Percentiles rank a stretch among this genome's conserved stretches.
phyloP scores from a whole-genome alignment of 805 yeast genomes.

The Starmerella sp. region DNA sequence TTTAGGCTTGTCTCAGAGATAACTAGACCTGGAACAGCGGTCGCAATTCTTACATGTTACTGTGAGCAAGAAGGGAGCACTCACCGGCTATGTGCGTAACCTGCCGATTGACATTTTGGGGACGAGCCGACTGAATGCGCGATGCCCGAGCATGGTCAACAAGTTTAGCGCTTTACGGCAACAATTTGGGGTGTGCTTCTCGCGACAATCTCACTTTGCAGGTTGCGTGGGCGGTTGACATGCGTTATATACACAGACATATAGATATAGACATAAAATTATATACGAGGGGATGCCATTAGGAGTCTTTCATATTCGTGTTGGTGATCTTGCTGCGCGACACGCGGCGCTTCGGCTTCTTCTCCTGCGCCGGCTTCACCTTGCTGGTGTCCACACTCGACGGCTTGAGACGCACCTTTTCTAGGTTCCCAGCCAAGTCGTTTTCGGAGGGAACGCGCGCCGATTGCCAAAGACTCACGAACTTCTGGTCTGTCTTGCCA shows the following conservation, averaged over 20 bases:
- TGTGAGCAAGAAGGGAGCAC: too few species aligned
- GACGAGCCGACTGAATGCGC: too few species aligned
- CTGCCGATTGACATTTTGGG: too few species aligned
- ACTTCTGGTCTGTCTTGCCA: slow-evolving; percentile 66
- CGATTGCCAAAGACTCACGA: slow-evolving; percentile 66
- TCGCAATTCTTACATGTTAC: too few species aligned
- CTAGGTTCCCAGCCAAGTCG: slow-evolving; percentile 65
- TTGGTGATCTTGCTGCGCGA: slow-evolving; percentile 91
- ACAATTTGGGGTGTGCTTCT: too few species aligned
- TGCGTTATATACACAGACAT: neutral
- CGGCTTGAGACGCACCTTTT: slow-evolving; percentile 84
- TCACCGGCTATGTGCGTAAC: too few species aligned
- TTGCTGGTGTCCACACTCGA: slow-evolving; percentile 96
- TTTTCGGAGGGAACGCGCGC: slow-evolving; percentile 72
- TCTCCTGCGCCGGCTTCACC: slow-evolving; percentile 41
- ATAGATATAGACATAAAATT: neutral
- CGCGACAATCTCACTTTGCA: too few species aligned
- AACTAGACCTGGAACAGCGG: too few species aligned
- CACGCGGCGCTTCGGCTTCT: slow-evolving; percentile 76
- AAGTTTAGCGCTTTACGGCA: too few species aligned
- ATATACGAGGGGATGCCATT: neutral
- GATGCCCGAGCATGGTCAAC: too few species aligned
- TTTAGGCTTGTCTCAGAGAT: too few species aligned
- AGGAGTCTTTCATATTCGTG: slow-evolving; percentile 80
- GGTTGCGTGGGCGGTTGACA: too few species aligned